Base-by-base conservation (phyloP, 495 filamentous ascomycete species). In the Physcia stellaris region DNA sequence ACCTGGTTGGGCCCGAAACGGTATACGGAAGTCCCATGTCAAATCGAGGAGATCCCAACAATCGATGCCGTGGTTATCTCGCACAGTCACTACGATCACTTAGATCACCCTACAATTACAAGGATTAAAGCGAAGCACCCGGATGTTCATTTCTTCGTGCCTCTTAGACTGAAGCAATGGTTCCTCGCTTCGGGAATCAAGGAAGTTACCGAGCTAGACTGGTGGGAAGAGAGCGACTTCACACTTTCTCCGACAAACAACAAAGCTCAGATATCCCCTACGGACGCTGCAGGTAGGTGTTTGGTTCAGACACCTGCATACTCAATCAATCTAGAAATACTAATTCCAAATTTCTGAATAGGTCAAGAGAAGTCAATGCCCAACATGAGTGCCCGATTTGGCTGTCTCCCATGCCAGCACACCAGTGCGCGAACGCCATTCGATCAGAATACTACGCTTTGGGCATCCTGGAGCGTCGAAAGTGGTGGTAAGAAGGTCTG, bases 31-130 rank as follows among this genome's bases (percentile, higher is more conserved):
- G 66, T 70, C 39, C 83, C 90, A 2, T 94, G 86, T 51, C 43
- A 77, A 24, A 73, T 93, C 44, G 66, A 71, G 24, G 84, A 93
- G 46, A 70, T 98, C 7, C 90, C 87, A 5, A 58, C 67, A 19
- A 75, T 98, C 39, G 90, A 98, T 48, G 79, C 80, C 1, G 86
- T 96, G 2, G 69, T 93, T 22, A 96, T 98, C 41, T 84, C 78
- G 6, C 90, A 96, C 52, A 86, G 79, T 39, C 88, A 95, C 58
- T 95, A 98, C 50, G 90, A 98, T 56, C 90, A 98, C 52, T 57
- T 96, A 16, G 86, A 82, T 6, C 73, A 84, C 43, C 67, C 75
- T 2, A 83, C 76, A 6, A 69, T 94, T 24, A 66, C 67, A 42
- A 71, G 80, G 46, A 72, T 98, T 24, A 62, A 75, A 35, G 66